Evolutionary conservation across 1,284 basidiomycete genomes (phyloP).

Genomic region (Ustilago hordei): DNA sequence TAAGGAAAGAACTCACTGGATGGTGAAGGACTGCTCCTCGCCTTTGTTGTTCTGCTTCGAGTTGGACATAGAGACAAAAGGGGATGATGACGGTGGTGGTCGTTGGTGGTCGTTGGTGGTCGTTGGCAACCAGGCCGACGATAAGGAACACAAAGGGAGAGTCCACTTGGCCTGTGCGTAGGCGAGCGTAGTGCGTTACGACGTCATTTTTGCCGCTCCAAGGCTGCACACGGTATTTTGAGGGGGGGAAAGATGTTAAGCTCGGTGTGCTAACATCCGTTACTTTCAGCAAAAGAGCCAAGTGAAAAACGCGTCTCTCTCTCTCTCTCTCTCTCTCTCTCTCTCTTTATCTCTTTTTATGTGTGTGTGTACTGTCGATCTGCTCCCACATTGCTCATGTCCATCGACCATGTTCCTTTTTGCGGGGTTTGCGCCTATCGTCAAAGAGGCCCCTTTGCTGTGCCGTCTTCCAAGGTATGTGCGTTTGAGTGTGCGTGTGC

Average conservation of each 20-base stretch:
- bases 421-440: no score
- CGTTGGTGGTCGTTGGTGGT: not conserved
- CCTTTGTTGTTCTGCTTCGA: slow-evolving; percentile 43
- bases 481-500: not conserved
- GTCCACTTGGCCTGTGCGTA: not conserved
- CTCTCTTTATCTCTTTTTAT: no score
- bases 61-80: slow-evolving; percentile 43
- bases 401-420: no score
- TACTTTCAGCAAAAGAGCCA: not conserved
- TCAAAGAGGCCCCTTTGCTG: not conserved
- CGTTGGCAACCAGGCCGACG: not conserved
- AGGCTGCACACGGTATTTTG: not conserved
- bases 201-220: slow-evolving; percentile 13
- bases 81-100: slow-evolving; percentile 9
- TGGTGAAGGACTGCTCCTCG: slow-evolving; percentile 57
- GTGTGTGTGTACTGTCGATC: no score
- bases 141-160: slow-evolving; percentile 1
- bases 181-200: not conserved
- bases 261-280: not conserved
- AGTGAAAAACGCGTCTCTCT: no score
- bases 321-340: no score
- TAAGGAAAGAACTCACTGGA: slow-evolving; percentile 37
- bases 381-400: no score
- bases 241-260: not conserved
- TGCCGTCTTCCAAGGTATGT: not conserved